These are phyloP conservation scores for Nothomitra cinnamomea DNA, from an alignment of 2,329 filamentous ascomycete species.

Conservation along the genomic window DNA sequence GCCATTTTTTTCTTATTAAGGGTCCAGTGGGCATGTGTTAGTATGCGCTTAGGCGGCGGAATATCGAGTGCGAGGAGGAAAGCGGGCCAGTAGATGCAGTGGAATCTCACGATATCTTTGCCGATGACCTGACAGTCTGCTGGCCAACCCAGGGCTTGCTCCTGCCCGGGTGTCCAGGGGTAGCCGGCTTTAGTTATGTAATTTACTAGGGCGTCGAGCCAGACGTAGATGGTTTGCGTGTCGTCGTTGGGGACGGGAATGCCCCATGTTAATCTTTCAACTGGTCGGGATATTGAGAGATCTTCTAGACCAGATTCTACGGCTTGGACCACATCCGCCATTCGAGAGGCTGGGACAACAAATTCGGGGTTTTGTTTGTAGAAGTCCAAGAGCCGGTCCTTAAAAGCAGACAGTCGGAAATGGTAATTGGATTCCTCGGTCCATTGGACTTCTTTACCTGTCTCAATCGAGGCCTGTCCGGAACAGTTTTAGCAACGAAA, in stretches of 20 bases:
- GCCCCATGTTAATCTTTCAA: slow-evolving; percentile 67
- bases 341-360: slow-evolving; percentile 54
- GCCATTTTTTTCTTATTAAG: slow-evolving; percentile 89
- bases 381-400: slow-evolving; percentile 60
- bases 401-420: slow-evolving; percentile 73
- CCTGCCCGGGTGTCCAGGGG: slow-evolving; percentile 53
- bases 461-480: slow-evolving; percentile 52
- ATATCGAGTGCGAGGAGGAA: slow-evolving; percentile 79
- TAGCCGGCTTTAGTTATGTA: slow-evolving; percentile 83
- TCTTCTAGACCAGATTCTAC: slow-evolving; percentile 68
- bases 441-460: slow-evolving; percentile 89
- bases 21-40: slow-evolving; percentile 93
- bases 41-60: slow-evolving; percentile 57
- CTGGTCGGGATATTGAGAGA: slow-evolving; percentile 73
- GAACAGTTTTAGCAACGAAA: slow-evolving; percentile 8
- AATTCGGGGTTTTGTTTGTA: slow-evolving; percentile 64
- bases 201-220: slow-evolving; percentile 91
- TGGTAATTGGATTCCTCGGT: slow-evolving; percentile 87
- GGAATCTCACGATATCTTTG: slow-evolving; percentile 79
- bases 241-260: slow-evolving; percentile 73
- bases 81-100: slow-evolving; percentile 96
- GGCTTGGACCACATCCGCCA: slow-evolving; percentile 62
- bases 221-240: slow-evolving; percentile 89
- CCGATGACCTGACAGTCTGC: slow-evolving; percentile 84
- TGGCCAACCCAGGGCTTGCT: slow-evolving; percentile 58